A percentile compares a stretch with the other conserved stretches of the same genome.
Evolutionary conservation across 495 filamentous ascomycete genomes (phyloP).

Genomic region (Aspergillus funiculosus): DNA sequence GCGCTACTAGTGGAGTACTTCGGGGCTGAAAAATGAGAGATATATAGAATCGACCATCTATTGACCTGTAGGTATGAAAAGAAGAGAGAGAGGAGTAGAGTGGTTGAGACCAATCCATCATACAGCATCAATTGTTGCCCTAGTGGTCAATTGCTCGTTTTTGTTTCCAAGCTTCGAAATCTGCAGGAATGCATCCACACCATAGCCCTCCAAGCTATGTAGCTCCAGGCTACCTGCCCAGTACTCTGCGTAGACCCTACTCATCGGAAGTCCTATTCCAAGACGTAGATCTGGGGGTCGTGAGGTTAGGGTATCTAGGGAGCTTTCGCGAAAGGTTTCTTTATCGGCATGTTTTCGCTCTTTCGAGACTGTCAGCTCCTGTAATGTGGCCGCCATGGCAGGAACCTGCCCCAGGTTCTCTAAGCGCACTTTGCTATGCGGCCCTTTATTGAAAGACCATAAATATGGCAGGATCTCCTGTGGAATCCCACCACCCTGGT

Average conservation of each 20-base stretch:
- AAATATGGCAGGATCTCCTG: conserved; percentile 78
- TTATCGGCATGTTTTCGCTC: conserved; percentile 28
- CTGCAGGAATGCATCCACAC: conserved; percentile 95
- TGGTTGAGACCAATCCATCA: too few species aligned
- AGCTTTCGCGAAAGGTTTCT: conserved; percentile 49
- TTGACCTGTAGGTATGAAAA: too few species aligned
- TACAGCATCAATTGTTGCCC: conserved; percentile 85
- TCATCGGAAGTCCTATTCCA: conserved; percentile 92
- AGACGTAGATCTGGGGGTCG: conserved; percentile 82
- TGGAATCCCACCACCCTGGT: conserved; percentile 89
- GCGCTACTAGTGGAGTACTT: background rate
- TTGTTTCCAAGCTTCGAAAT: conserved; percentile 98
- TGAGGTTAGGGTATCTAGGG: conserved; percentile 69
- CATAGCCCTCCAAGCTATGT: conserved; percentile 92
- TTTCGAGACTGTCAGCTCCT: conserved; percentile 58
- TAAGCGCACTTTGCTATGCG: conserved; percentile 63
- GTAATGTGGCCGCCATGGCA: conserved; percentile 88
- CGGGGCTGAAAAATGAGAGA: too few species aligned
- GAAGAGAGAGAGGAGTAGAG: too few species aligned
- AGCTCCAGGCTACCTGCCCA: conserved; percentile 93
- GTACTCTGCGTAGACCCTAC: conserved; percentile 94
- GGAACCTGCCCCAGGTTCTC: conserved; percentile 83
- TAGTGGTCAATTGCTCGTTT: conserved; percentile 88
- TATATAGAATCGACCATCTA: too few species aligned
- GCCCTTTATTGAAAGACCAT: conserved; percentile 94